Base-by-base conservation (phyloP, 331 rosid species). In the Malus hybrid region DNA sequence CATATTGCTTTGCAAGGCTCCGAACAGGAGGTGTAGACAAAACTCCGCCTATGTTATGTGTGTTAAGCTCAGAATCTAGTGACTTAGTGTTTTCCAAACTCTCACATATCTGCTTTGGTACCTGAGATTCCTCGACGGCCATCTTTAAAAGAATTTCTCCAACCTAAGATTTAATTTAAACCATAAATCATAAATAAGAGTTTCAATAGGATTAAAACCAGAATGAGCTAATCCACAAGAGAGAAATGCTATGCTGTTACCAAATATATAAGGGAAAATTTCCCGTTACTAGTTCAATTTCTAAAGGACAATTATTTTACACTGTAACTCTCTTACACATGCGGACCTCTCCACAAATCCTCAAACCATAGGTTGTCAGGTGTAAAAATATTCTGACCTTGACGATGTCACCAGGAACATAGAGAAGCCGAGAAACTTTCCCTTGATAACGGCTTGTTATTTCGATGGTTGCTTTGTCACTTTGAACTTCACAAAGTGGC, bases 381-480 rank as follows among this genome's bases (percentile, higher is more conserved):
- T 2, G 54, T 42, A 62, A 28, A 3, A 28, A 6, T 24, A 74
- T 65, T 70, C 89, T 81, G 42, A 90, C 99, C 97, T 88, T 94
- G 33, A 91, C 93, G 76, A 94, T 88, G 75, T 94, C 90, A 67
- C 99, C 95, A 3, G 99, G 99, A 85, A 70, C 74, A 28, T 77
- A 75, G 39, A 88, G 87, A 80, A 90, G 71, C 16, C 84, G 82
- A 63, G 81, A 77, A 75, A 91, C 80, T 79, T 81, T 91, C 80
- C 99, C 99, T 83, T 86, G 83, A 80, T 94, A 94, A 20, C 97
- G 99, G 75, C 99, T 91, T 3, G 99, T 91, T 73, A 94, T 94
- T 83, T 94, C 99, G 75, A 94, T 94, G 20, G 95, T 94, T 82
- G 99, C 99, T 87, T 94, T 94, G 81, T 94, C 99, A 76, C 99